phyloP scores from a whole-genome alignment of 73 alveolate genomes.

The Tetrahymena borealis region DNA sequence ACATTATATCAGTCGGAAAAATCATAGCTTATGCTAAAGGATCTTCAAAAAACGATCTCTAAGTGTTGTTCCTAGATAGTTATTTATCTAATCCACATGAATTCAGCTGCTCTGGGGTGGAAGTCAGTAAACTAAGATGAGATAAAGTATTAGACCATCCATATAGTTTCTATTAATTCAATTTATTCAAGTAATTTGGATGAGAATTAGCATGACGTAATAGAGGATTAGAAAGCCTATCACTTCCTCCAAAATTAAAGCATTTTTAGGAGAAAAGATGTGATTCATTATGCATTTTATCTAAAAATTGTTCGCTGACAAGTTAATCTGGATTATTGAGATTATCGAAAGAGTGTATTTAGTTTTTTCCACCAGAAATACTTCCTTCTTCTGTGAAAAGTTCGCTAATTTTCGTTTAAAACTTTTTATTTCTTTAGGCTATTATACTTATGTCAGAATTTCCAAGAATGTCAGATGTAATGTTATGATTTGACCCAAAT shows the following conservation, averaged over 20 bases:
- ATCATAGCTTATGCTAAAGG: no score
- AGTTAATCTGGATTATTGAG: background rate
- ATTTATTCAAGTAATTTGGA: background rate
- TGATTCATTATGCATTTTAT: no score
- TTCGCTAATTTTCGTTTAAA: background rate
- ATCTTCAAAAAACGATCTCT: no score
- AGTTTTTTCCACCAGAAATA: background rate
- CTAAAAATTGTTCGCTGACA: background rate
- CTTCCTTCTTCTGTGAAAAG: background rate
- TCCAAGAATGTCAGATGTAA: background rate
- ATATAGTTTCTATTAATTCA: background rate
- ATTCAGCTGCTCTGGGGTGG: no score
- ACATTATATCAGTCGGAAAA: no score
- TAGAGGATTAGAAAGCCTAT: background rate
- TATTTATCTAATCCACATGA: no score
- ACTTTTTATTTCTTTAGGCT: background rate
- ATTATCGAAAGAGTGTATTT: background rate
- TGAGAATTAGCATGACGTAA: background rate
- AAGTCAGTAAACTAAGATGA: no score
- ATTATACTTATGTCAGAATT: no score
- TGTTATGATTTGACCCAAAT: background rate
- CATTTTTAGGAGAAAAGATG: no score
- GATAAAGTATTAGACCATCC: no score
- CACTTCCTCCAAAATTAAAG: background rate
- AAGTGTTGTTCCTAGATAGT: no score